Evolutionary conservation across 73 alveolate species (phyloP), one percentile per base, ranked within the genome.

Genomic region (Paramecium pentaurelia): DNA sequence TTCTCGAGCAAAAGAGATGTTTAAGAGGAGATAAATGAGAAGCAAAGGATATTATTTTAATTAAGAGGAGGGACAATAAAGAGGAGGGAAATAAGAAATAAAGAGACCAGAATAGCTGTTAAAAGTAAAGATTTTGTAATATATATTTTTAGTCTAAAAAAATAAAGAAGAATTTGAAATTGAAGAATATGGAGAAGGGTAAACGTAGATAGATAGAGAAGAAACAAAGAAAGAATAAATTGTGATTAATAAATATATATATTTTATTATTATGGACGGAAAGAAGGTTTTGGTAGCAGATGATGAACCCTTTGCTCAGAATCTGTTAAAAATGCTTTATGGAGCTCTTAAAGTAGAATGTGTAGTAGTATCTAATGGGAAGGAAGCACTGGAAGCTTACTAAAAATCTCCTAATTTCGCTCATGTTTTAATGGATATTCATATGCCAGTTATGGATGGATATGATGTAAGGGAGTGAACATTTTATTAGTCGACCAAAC

Each of bases 11-110:
- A 84, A 86, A 71, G 77, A 93, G 1, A 37, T 92, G 68, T 92
- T 64, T 47, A 90, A 93, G 92, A 86, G 85, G 44, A 96, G 96
- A 93, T 9, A 80, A n/a, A 93, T 92, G 92, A 84, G 94, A 71
- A 25, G 77, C 22, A 89, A 71, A 47, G 94, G 94, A 71, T 49
- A 71, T 38, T 89, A 70, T 58, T 89, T 89, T 45, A 58, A 77
- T 36, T 58, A 87, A 37, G 88, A 87, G 2, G 71, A 87, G 28
- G 58, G 70, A 54, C 16, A 2, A 54, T 54, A 70, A 16, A 28
- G 38, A 28, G 84, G 85, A 37, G 86, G 40, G 25, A 89, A 60
- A 47, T 44, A 64, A 11, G 94, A 89, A n/a, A 47, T 89, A 10
- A 89, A 89, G 59, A 89, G 84, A 25, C 77, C 71, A 16, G 86